These are phyloP conservation scores for Malassezia sp. DNA, from an alignment of 1,284 basidiomycete genomes.

Conservation along the genomic window DNA sequence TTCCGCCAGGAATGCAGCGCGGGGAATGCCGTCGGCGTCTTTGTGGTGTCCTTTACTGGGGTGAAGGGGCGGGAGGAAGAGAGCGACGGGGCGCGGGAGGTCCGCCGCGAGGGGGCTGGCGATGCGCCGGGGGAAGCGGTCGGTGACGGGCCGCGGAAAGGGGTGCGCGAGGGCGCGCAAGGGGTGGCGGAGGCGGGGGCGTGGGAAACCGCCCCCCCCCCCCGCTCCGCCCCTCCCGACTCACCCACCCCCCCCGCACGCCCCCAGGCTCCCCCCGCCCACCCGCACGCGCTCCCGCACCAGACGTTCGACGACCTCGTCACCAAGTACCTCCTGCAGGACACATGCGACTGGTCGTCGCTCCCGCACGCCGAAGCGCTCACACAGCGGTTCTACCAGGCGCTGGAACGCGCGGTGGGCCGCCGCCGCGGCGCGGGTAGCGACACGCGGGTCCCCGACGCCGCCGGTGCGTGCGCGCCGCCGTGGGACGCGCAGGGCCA, in stretches of 20 bases:
- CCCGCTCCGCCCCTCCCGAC: background rate
- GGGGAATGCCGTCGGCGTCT: constrained; percentile 41
- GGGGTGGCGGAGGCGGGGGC: too few relatives aligned
- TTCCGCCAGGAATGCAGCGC: constrained; percentile 44
- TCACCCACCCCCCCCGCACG: background rate
- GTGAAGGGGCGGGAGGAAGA: background rate
- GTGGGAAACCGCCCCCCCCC: background rate
- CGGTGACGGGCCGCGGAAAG: background rate
- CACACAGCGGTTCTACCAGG: constrained; percentile 26
- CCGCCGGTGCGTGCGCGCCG: too few relatives aligned
- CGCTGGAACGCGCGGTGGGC: constrained; percentile 23
- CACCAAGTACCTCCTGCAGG: constrained; percentile 30
- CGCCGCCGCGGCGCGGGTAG: constrained; percentile 21
- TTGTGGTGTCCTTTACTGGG: constrained; percentile 27
- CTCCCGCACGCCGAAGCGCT: constrained; percentile 11
- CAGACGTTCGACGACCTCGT: constrained; percentile 27
- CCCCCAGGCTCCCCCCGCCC: constrained; percentile 10
- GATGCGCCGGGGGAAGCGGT: background rate
- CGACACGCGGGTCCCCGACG: background rate
- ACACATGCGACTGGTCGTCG: constrained; percentile 35
- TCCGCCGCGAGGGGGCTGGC: background rate
- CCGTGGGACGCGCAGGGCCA: too few relatives aligned
- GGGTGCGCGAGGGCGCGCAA: too few relatives aligned
- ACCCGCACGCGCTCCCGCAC: constrained; percentile 27
- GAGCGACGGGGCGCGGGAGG: too few relatives aligned